A percentile compares a stretch with the other conserved stretches of the same genome.
Evolutionary conservation across 2,329 filamentous ascomycete genomes (phyloP).

Genomic region (Fusarium burgessii): DNA sequence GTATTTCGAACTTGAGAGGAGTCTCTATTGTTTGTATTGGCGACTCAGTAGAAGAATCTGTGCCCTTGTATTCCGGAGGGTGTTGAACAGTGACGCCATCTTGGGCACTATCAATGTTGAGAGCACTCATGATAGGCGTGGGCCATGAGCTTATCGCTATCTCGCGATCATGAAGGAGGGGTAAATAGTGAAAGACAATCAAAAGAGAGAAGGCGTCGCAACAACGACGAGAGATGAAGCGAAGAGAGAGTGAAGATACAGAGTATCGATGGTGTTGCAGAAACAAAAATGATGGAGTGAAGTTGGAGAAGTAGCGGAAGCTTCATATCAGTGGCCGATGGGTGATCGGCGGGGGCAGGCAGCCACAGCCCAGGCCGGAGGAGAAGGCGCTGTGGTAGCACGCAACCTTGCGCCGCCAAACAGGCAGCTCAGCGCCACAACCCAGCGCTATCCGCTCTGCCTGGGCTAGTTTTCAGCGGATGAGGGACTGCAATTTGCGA

Average conservation of each 20-base stretch:
- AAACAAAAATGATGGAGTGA: slow-evolving; percentile 20
- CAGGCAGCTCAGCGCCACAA: slow-evolving; percentile 21
- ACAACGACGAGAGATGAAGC: not conserved
- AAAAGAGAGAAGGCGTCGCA: not conserved
- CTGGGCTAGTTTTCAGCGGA: not conserved
- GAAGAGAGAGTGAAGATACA: slow-evolving; percentile 28
- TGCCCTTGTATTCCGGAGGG: not conserved
- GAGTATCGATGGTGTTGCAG: slow-evolving; percentile 34
- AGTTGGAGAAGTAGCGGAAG: slow-evolving; percentile 29
- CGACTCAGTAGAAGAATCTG: not conserved
- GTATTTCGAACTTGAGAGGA: slow-evolving; percentile 50
- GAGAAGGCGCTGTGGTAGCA: slow-evolving; percentile 1
- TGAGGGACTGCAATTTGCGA: not conserved
- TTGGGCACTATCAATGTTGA: slow-evolving; percentile 15
- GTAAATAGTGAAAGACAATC: not conserved
- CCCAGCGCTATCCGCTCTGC: not conserved
- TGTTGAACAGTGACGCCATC: not conserved
- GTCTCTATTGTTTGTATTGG: not conserved
- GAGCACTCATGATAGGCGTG: slow-evolving; percentile 36
- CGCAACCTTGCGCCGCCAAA: slow-evolving; percentile 14
- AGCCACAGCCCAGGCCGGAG: not conserved
- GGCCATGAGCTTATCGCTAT: slow-evolving; percentile 39
- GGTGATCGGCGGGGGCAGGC: slow-evolving; percentile 24
- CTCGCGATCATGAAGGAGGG: slow-evolving; percentile 36
- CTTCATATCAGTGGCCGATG: not conserved